Evolutionary conservation across 2,329 filamentous ascomycete species (phyloP), one percentile per base, ranked within the genome.

Genomic region (Leptographium procerum): DNA sequence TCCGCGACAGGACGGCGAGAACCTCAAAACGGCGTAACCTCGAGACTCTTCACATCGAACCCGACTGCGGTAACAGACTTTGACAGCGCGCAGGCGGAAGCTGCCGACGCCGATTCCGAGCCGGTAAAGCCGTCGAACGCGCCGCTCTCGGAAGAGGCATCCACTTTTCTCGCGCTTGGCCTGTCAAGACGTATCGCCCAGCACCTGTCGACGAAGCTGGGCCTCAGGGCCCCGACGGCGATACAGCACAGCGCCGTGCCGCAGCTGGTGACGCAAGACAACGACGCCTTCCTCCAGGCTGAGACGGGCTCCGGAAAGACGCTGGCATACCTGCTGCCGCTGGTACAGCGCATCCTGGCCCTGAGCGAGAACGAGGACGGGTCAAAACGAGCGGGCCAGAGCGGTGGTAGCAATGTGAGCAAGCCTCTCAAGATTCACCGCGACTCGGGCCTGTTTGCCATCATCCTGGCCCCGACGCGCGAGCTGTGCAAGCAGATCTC

Each of bases 221-320:
- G 87, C 59, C 81, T 99, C 69, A 94, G 91, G 69, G 88, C 89
- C 0, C 94, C 94, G 7, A 99, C 94, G 0, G 90, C 89, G 0
- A 96, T 99, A 68, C 94, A 99, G 73, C 91, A 91, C 66, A 89
- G 89, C 61, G 87, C 92, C 1, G 86, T 99, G 45, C 80, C 88
- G 48, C 86, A 94, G 65, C 74, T 99, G 61, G 73, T 95, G 51
- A 85, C 85, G 48, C 86, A 87, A 57, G 88, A 95, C 65, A 85
- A 83, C 52, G 94, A 99, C 75, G 91, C 91, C 2, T 99, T 99
- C 66, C 87, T 99, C 36, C 94, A 97, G 70, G 95, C 94, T 3
- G 88, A 99, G 73, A 99, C 94, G 0, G 94, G 94, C 65, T 99
- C 94, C 0, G 94, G 94, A 73, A 99, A 99, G 75, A 99, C 94